Percentiles rank a stretch among this genome's conserved stretches.
Evolutionary conservation across 352 stramenopile genomes (phyloP).

Genomic region (Phytophthora tentaculata): DNA sequence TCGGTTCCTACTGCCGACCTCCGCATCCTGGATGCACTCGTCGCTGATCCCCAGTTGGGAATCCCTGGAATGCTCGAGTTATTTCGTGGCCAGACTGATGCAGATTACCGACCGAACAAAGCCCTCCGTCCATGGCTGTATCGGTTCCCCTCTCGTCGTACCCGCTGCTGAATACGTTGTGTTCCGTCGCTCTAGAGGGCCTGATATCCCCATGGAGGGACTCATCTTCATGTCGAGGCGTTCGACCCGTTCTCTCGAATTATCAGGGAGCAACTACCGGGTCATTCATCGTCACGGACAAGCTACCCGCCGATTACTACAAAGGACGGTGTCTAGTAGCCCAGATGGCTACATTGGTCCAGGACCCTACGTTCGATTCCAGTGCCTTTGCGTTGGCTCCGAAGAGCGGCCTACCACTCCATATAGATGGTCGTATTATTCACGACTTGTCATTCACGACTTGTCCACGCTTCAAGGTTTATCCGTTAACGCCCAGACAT

Average conservation of each 20-base stretch:
- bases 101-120: conserved; percentile 20
- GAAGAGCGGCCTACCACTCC: conserved; percentile 9
- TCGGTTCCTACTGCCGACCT: not conserved
- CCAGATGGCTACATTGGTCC: not conserved
- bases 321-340: not conserved
- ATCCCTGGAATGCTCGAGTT: conserved; percentile 11
- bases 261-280: not conserved
- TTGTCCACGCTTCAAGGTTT: not conserved
- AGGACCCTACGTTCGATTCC: conserved; percentile 8
- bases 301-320: conserved; percentile 15
- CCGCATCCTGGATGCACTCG: conserved; percentile 7
- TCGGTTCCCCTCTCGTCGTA: conserved; percentile 7
- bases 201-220: conserved; percentile 6
- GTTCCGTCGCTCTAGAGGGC: not conserved
- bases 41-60: not conserved
- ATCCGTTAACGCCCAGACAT: conserved; percentile 10
- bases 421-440: conserved; percentile 16
- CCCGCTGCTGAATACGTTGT: not conserved
- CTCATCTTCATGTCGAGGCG: not conserved
- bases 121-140: conserved; percentile 17
- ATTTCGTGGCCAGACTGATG: conserved; percentile 19
- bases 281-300: conserved; percentile 7
- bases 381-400: conserved; percentile 16
- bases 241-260: not conserved
- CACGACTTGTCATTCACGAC: too few relatives aligned